Evolutionary conservation across 164 flowering plant genomes (phyloP), one percentile per base, ranked within the genome.

Genomic region (Saururus chinensis): DNA sequence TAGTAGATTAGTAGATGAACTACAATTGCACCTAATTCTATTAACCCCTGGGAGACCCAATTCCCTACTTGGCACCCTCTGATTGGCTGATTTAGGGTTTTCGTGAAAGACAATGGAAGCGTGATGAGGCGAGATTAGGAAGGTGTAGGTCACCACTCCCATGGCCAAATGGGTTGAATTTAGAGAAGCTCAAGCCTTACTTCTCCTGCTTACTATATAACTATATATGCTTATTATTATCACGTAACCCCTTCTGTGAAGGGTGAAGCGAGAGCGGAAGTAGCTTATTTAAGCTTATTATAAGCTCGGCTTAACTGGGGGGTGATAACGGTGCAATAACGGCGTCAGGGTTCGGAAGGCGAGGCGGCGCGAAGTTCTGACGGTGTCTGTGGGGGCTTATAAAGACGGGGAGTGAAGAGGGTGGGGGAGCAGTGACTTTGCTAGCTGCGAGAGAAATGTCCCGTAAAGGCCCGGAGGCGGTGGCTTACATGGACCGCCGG

Each of bases 61-160:
- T 23, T 25, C 35, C 58, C n/a, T n/a, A 56, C 59, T 19, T 58
- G 45, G 60, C 19, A 20, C 2, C 41, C 4, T 19, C 17, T 37
- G 22, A 58, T 8, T 58, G 60, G 45, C 14, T 17, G 48, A 37
- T 24, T 23, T 55, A 37, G 20, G 19, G 21, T 58, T 37, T 58
- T 58, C 60, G 40, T 37, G 60, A 58, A 25, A n/a, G 22, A 17
- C 14, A 53, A 53, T 23, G 56, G n/a, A 35, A 40, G 19, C 60
- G 60, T 58, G 60, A 40, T 30, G 45, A 37, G 60, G 45, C 26
- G 45, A 40, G 45, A 58, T 58, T 58, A 58, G 60, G 60, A 58
- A 45, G 40, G 60, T 25, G 60, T 58, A 35, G 60, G 60, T 58
- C 48, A 58, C 60, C 60, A 26, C 60, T 37, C 16, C n/a, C 12